These are phyloP conservation scores for Aureobasidium uvarum DNA, from an alignment of 2,329 filamentous ascomycete species.

Conservation along the genomic window DNA sequence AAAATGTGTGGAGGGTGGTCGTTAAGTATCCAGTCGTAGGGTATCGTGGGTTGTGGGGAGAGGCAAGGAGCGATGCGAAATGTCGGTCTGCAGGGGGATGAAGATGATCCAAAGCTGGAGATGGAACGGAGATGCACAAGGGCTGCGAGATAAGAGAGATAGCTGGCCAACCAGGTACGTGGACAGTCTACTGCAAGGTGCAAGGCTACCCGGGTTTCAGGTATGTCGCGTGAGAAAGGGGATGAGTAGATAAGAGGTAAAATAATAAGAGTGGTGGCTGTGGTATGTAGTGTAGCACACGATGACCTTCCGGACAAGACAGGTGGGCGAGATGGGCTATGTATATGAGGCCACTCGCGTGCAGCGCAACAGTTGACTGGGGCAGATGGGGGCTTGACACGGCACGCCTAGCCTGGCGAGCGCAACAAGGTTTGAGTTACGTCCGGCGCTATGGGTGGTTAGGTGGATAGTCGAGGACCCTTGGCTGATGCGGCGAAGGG, in stretches of 20 bases:
- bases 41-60: slow-evolving; percentile 3
- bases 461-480: slow-evolving; percentile 21
- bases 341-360: slow-evolving; percentile 23
- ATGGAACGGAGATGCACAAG: slow-evolving; percentile 14
- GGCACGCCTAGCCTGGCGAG: slow-evolving; percentile 24
- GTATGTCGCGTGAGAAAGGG: slow-evolving; percentile 20
- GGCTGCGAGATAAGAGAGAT: slow-evolving; percentile 25
- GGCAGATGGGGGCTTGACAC: slow-evolving; percentile 24
- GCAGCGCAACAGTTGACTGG: slow-evolving; percentile 13
- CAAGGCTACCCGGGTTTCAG: slow-evolving; percentile 22
- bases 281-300: slow-evolving; percentile 24
- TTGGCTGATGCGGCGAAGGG: slow-evolving; percentile 23
- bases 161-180: slow-evolving; percentile 25
- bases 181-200: slow-evolving; percentile 25
- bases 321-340: slow-evolving; percentile 23
- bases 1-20: slow-evolving; percentile 9
- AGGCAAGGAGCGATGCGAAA: slow-evolving; percentile 23
- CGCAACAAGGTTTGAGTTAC: slow-evolving; percentile 24
- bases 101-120: slow-evolving; percentile 2
- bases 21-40: slow-evolving; percentile 7
- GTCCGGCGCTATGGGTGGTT: slow-evolving; percentile 22
- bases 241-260: slow-evolving; percentile 24
- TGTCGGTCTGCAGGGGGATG: slow-evolving; percentile 26
- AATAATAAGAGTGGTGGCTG: slow-evolving; percentile 20
- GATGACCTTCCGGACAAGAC: slow-evolving; percentile 19